phyloP scores from a whole-genome alignment of 768 basidiomycete species.

The Boletus fagicola region DNA sequence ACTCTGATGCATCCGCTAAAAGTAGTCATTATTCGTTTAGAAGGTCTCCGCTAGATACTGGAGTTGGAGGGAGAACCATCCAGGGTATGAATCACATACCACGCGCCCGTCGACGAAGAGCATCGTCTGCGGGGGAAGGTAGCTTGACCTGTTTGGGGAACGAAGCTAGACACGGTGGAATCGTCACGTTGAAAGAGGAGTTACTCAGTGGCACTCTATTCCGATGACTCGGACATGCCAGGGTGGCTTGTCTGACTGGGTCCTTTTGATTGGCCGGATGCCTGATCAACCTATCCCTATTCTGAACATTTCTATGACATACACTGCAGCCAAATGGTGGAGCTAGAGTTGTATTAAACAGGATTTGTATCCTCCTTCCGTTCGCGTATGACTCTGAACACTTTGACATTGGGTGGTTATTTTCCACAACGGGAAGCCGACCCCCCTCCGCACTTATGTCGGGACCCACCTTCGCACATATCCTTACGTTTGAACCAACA shows the following conservation, averaged over 20 bases:
- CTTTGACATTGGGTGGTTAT: neutral
- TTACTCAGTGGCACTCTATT: neutral
- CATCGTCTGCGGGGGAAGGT: conserved; percentile 48
- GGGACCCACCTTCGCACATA: neutral
- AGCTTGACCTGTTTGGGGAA: conserved; percentile 9
- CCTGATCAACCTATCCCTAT: neutral
- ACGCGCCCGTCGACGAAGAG: conserved; percentile 38
- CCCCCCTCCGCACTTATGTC: neutral
- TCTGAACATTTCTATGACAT: neutral
- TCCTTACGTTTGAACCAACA: conserved; percentile 19
- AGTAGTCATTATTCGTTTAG: conserved; percentile 6
- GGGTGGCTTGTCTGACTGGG: neutral
- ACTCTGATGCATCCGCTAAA: conserved; percentile 23
- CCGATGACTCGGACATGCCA: no score
- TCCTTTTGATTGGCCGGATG: neutral
- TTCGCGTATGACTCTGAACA: neutral
- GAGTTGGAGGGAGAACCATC: neutral
- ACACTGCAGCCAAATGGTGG: neutral
- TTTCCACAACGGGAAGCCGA: conserved; percentile 1
- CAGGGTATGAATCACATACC: conserved; percentile 12
- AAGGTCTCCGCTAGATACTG: conserved; percentile 13
- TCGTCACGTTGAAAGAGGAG: neutral
- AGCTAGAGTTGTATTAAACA: conserved; percentile 4
- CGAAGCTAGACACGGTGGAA: conserved; percentile 1
- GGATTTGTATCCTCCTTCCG: neutral